phyloP scores from a whole-genome alignment of 768 basidiomycete species.

The Pilatotrama ljubarskyi region DNA sequence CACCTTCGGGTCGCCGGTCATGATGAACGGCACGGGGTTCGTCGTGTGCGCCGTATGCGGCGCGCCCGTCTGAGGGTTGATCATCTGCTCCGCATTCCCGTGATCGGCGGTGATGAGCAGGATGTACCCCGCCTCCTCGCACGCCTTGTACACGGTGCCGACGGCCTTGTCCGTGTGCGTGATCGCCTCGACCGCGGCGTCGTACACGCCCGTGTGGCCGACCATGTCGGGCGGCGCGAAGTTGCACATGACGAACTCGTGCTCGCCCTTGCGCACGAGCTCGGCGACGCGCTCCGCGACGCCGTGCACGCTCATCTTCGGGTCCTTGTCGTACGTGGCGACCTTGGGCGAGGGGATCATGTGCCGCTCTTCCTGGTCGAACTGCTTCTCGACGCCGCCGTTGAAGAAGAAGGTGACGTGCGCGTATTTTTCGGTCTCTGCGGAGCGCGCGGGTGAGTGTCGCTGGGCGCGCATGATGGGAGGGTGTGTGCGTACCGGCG shows the following conservation, averaged over 20 bases:
- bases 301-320: conserved; percentile 84
- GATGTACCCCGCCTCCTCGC: conserved; percentile 82
- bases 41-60: conserved; percentile 94
- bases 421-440: conserved; percentile 97
- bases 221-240: conserved; percentile 99
- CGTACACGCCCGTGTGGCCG: conserved; percentile 90
- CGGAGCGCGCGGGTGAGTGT: not conserved
- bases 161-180: conserved; percentile 88
- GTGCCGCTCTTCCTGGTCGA: conserved; percentile 74
- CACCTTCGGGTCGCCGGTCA: conserved; percentile 63
- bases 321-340: conserved; percentile 90
- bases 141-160: conserved; percentile 83
- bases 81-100: conserved; percentile 96
- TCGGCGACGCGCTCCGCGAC: conserved; percentile 95
- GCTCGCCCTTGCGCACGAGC: conserved; percentile 62
- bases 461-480: not conserved
- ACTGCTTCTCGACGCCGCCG: conserved; percentile 93
- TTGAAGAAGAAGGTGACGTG: conserved; percentile 99
- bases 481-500: conserved; percentile 52
- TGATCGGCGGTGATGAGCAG: conserved; percentile 91
- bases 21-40: conserved; percentile 89
- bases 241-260: conserved; percentile 97
- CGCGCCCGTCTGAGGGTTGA: conserved; percentile 75
- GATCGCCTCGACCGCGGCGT: conserved; percentile 89
- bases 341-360: conserved; percentile 94